Base-by-base conservation (phyloP, 129 eudicot genomes). In the Tagetes erecta region DNA sequence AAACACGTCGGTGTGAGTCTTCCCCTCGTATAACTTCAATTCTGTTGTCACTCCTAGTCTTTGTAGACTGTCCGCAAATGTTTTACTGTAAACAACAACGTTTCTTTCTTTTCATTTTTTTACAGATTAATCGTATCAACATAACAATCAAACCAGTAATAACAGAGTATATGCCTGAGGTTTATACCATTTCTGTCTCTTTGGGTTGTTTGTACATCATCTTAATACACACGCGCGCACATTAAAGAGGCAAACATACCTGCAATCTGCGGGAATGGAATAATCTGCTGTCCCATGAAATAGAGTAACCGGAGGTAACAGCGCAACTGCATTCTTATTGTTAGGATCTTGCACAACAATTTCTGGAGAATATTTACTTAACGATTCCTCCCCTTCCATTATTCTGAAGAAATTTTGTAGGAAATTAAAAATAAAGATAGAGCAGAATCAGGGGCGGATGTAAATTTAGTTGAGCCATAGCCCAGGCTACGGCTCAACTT, bases 1-100 rank as follows among this genome's bases (percentile, higher is more conserved):
- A 84, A 94, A 94, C 77, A 94, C 72, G 84, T 94, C 97, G 5
- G 98, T 90, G 79, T 94, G 98, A 47, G 97, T 94, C 73, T 88
- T 86, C 50, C 97, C 98, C 85, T 94, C 91, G 57, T 94, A 94
- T 68, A 94, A 71, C 50, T 85, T 76, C 66, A 87, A 73, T 38
- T 94, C 89, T 1, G 98, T 96, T 68, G 88, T 80, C 3, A 58
- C 91, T 81, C 97, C 98, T 62, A 87, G 70, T 73, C 84, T 82
- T 81, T 79, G 88, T n/a, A 94, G 96, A 51, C 96, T 76, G 46
- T 86, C 93, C 46, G 89, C 98, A 77, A 94, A 94, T 33, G 80
- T 80, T 72, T 82, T 84, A 66, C 97, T 93, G 85, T 66, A 76
- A 52, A 63, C 31, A 42, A 49, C 50, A 51, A 20, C 27, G 27